Base-by-base conservation (phyloP, 768 basidiomycete species). In the Russula virescens region DNA sequence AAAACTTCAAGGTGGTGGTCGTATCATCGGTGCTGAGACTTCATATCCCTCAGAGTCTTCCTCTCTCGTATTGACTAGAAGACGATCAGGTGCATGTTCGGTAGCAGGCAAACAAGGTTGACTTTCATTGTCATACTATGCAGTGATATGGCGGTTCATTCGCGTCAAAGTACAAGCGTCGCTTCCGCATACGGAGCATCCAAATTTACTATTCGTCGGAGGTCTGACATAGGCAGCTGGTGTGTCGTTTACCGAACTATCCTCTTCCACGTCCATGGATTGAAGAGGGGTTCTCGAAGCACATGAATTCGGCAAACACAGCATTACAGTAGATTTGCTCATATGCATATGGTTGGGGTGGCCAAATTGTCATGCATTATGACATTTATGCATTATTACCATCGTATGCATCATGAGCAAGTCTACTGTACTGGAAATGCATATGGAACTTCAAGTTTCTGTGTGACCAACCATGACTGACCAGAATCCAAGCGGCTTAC, bases 281-380 rank as follows among this genome's bases (percentile, higher is more conserved):
- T 58, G 56, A 52, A 8, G 19, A 16, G 13, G 6, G 16, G 0
- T n/a, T 5, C 40, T 48, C 21, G 14, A 35, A 70, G 70, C 70
- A 34, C 21, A 31, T 2, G 70, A 70, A 14, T 52, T 70, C n/a
- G 64, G 61, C 9, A 49, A 55, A 23, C 25, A 63, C 31, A 53
- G 59, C 31, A 69, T 71, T 28, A 70, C 70, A 7, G 70, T 70
- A 11, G 70, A 71, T 28, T n/a, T n/a, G n/a, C n/a, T 57, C 69
- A 13, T 71, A 70, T 34, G 68, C 69, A 6, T 68, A 69, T 5
- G 70, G 70, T 1, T 21, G n/a, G n/a, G n/a, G n/a, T n/a, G n/a
- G n/a, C n/a, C n/a, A n/a, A n/a, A n/a, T n/a, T n/a, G n/a, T n/a
- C n/a, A n/a, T n/a, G n/a, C n/a, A n/a, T n/a, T n/a, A n/a, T n/a